phyloP scores from a whole-genome alignment of 2,329 filamentous ascomycete species.

The Monilinia polystroma region DNA sequence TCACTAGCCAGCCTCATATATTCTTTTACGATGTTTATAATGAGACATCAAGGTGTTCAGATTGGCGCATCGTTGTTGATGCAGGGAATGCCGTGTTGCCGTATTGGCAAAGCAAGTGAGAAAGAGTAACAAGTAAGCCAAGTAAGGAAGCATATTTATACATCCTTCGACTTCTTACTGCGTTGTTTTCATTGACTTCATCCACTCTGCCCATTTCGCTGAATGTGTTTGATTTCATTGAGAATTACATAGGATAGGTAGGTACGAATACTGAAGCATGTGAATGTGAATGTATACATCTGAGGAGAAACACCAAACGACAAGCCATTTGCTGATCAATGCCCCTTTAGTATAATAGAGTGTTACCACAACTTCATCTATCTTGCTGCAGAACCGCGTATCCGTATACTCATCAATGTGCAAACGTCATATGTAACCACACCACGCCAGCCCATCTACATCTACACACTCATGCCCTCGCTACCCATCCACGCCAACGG shows the following conservation, averaged over 20 bases:
- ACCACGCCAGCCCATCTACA: background rate
- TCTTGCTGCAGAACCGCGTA: background rate
- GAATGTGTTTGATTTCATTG: background rate
- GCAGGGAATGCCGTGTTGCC: conserved; percentile 1
- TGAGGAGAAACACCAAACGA: background rate
- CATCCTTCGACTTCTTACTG: no score
- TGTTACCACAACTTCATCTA: background rate
- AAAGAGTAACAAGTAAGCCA: no score
- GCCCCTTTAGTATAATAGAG: background rate
- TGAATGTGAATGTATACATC: background rate
- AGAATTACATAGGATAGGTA: no score
- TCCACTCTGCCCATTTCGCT: no score
- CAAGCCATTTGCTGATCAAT: conserved; percentile 19
- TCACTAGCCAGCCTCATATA: no score
- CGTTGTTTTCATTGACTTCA: no score
- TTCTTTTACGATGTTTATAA: background rate
- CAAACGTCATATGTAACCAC: conserved; percentile 19
- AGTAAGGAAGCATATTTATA: background rate
- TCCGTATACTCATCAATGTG: background rate
- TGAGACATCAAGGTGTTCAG: background rate
- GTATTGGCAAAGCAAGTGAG: conserved; percentile 5
- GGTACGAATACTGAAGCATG: background rate
- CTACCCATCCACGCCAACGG: background rate
- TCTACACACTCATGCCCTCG: conserved; percentile 10
- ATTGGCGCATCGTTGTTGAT: background rate